phyloP scores from a whole-genome alignment of 345 rosid genomes.

The Balakata baccata region DNA sequence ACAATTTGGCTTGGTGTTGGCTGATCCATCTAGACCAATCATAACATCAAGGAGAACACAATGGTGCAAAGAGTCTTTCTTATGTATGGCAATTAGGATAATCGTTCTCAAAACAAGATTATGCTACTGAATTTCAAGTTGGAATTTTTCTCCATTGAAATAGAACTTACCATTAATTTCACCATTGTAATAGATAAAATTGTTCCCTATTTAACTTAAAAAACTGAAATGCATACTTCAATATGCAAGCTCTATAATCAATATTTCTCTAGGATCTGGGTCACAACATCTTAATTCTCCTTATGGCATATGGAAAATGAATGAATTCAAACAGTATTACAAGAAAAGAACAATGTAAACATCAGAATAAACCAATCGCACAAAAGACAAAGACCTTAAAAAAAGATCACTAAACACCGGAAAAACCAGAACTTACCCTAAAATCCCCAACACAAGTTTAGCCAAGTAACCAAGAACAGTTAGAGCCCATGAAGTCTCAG shows the following conservation, averaged over 20 bases:
- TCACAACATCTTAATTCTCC: not conserved
- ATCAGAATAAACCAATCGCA: not conserved
- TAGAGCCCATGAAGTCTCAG: conserved; percentile 95
- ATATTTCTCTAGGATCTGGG: not conserved
- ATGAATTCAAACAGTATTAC: not conserved
- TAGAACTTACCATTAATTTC: no score
- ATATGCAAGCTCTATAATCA: not conserved
- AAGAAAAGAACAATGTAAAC: not conserved
- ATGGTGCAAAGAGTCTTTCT: no score
- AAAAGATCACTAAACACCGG: not conserved
- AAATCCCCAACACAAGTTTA: conserved; percentile 72
- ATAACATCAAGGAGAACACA: no score
- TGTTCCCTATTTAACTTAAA: not conserved
- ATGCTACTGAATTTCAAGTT: no score
- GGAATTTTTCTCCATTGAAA: no score
- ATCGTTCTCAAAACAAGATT: no score
- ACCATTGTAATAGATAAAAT: not conserved
- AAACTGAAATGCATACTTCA: not conserved
- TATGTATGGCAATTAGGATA: no score
- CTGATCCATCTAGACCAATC: no score
- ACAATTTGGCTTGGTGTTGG: no score
- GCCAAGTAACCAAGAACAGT: conserved; percentile 95
- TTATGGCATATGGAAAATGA: not conserved
- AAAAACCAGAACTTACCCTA: conserved; percentile 64
- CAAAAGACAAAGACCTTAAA: conserved; percentile 1